Evolutionary conservation across 2,329 filamentous ascomycete genomes (phyloP).

Genomic region (Fusarium oligoseptatum): DNA sequence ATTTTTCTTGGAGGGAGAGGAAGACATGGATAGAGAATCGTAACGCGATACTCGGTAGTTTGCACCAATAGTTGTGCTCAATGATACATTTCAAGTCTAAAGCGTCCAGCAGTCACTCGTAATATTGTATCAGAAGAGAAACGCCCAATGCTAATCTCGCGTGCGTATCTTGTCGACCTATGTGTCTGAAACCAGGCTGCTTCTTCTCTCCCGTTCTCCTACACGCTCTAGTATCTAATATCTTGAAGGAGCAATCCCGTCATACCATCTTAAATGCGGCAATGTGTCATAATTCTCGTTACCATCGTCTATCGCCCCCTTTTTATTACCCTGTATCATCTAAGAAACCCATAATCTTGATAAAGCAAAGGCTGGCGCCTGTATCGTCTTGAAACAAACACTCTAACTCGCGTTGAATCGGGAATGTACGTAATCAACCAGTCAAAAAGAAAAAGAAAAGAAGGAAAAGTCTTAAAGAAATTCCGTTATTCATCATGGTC

Average conservation of each 20-base stretch:
- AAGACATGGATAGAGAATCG: constrained; percentile 35
- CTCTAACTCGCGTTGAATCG: neutral
- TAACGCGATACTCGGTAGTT: neutral
- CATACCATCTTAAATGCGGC: neutral
- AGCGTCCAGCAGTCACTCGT: neutral
- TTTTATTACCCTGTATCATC: neutral
- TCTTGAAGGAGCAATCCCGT: neutral
- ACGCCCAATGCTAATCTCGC: neutral
- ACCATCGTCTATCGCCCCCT: neutral
- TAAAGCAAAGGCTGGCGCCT: neutral
- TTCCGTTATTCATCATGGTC: constrained; percentile 28
- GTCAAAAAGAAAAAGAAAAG: neutral
- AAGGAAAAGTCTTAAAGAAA: neutral
- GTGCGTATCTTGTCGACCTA: neutral
- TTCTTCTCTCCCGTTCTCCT: neutral
- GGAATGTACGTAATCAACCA: neutral
- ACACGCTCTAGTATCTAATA: neutral
- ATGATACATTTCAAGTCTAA: neutral
- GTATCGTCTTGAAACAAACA: neutral
- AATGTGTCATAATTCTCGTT: neutral
- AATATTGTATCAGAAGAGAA: neutral
- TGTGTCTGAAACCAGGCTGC: neutral
- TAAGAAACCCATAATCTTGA: neutral
- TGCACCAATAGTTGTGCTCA: neutral
- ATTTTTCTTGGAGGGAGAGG: constrained; percentile 64